Base-by-base conservation (phyloP, 140 eudicot genomes). In the Oenanthe javanica region DNA sequence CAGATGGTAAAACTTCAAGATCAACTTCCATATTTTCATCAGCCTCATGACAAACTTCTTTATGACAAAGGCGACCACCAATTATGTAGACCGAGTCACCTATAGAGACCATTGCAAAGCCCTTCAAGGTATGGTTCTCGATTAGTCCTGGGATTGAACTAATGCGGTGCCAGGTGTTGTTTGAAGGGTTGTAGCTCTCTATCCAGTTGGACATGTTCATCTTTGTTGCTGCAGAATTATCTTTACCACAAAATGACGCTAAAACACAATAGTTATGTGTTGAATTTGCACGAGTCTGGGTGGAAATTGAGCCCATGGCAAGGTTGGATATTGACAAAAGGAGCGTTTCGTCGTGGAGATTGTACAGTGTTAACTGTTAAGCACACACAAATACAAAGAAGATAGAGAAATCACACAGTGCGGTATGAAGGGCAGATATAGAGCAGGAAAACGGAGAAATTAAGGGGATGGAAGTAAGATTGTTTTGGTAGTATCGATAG, bases 161-260 rank as follows among this genome's bases (percentile, higher is more conserved):
- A 49, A 83, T 87, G 21, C 78, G 86, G 19, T 49, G 54, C 91
- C 92, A 91, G 0, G 81, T 79, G 59, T 89, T 87, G 78, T 69
- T 83, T 40, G 75, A 73, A 2, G 92, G 86, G 85, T 82, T 82
- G 83, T 76, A 87, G 74, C 83, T 76, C 81, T 87, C 90, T 81
- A 87, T 82, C 90, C 90, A 85, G 47, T 87, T 89, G 50, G 85
- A 84, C 50, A 75, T 76, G 51, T 77, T 81, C 36, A 18, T 61
- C 36, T 57, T 80, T 8, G 83, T 54, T 10, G 85, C 75, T 25
- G 85, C 75, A 16, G 64, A 48, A 66, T 16, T 47, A 57, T 71
- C 46, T 25, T 83, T 84, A 31, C 84, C 82, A 46, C 92, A 87
- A 82, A 89, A 91, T 13, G 94, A 87, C 64, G 89, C 88, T n/a